These are phyloP conservation scores for Argentina anserina DNA, from an alignment of 306 rosid genomes.

Conservation along the genomic window DNA sequence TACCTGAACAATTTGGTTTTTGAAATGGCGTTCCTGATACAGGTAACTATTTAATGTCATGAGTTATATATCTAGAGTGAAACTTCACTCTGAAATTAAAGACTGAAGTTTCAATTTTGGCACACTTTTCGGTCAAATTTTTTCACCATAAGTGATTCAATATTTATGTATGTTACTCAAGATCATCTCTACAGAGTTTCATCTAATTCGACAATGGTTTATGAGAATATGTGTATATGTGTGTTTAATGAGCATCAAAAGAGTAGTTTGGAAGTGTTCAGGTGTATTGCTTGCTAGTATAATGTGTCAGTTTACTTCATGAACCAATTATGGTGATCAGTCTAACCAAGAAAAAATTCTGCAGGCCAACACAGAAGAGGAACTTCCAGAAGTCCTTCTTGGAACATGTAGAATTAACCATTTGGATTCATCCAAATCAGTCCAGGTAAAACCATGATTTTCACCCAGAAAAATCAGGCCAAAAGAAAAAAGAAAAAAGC, in stretches of 20 bases:
- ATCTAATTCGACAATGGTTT: no score
- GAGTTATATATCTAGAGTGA: no score
- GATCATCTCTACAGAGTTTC: no score
- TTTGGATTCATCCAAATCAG: constrained; percentile 64
- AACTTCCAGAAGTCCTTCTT: constrained; percentile 75
- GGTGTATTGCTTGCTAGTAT: not conserved
- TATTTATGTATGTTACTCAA: no score
- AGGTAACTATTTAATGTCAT: constrained; percentile 35
- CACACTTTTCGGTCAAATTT: no score
- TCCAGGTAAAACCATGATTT: constrained; percentile 29
- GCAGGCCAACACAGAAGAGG: constrained; percentile 77
- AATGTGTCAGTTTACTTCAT: not conserved
- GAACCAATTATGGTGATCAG: not conserved
- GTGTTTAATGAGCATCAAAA: not conserved
- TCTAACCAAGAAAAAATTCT: not conserved
- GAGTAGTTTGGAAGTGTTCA: not conserved
- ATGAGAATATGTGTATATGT: not conserved
- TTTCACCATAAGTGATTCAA: no score
- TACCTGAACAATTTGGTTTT: constrained; percentile 82
- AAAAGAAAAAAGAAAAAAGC: not conserved
- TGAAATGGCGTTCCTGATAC: constrained; percentile 91
- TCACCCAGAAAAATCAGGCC: not conserved
- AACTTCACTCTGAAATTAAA: no score
- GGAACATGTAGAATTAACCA: constrained; percentile 84
- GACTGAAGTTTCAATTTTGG: no score